A percentile compares a stretch with the other conserved stretches of the same genome.
Evolutionary conservation across 2,329 filamentous ascomycete species (phyloP).

Genomic region (Neofusicoccum umdonicola): DNA sequence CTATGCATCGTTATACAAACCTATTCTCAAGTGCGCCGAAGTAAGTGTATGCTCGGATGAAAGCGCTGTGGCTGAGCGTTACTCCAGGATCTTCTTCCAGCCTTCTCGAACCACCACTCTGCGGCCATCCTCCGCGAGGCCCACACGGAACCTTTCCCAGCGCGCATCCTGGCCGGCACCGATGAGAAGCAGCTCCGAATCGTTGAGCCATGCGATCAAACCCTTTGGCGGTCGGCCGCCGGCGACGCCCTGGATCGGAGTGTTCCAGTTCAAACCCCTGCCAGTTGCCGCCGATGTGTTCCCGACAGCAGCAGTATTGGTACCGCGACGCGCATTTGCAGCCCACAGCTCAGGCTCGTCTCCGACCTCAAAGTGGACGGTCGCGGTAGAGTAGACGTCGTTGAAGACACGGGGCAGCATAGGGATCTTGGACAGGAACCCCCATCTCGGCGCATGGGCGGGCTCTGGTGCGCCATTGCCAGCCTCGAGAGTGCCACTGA

Average conservation of each 20-base stretch:
- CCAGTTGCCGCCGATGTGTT: constrained; percentile 22
- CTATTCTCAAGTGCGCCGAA: background rate
- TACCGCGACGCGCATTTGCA: constrained; percentile 29
- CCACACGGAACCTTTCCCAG: constrained; percentile 83
- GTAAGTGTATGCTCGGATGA: background rate
- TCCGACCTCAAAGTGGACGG: constrained; percentile 76
- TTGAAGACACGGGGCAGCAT: constrained; percentile 84
- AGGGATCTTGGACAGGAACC: constrained; percentile 77
- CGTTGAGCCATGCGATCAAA: constrained; percentile 77
- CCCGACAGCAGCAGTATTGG: constrained; percentile 22
- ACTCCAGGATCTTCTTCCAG: constrained; percentile 61
- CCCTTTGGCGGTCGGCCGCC: constrained; percentile 70
- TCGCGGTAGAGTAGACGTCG: constrained; percentile 83
- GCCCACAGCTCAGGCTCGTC: constrained; percentile 57
- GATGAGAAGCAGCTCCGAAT: constrained; percentile 71
- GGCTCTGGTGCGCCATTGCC: constrained; percentile 19
- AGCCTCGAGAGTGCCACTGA: constrained; percentile 16
- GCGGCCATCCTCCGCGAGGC: constrained; percentile 66
- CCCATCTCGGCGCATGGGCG: constrained; percentile 71
- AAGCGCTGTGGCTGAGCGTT: background rate
- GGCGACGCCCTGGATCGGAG: constrained; percentile 53
- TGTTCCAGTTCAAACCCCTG: constrained; percentile 36
- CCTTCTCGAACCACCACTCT: constrained; percentile 68
- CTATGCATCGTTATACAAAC: background rate
- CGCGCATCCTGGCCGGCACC: constrained; percentile 76